Percentiles rank a stretch among this genome's conserved stretches.
These are phyloP conservation scores for Suillus alpinus DNA, from an alignment of 768 basidiomycete species.

Conservation along the genomic window DNA sequence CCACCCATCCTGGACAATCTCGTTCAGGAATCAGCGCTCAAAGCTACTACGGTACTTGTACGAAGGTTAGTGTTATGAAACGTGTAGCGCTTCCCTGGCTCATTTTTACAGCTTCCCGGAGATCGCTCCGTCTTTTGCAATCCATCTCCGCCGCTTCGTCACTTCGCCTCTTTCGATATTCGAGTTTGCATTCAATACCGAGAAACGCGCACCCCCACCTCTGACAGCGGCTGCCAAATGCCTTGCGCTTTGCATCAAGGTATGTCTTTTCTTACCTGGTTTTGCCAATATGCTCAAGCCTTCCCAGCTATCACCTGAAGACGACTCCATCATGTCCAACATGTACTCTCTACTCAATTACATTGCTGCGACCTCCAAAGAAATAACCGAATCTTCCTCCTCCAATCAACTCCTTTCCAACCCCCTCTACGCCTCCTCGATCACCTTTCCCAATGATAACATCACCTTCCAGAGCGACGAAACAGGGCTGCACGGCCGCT, in stretches of 20 bases:
- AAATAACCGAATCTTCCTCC: conserved; percentile 53
- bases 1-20: conserved; percentile 80
- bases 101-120: conserved; percentile 64
- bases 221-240: conserved; percentile 86
- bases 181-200: conserved; percentile 77
- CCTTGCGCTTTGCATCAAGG: conserved; percentile 85
- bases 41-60: conserved; percentile 80
- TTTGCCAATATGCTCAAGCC: conserved; percentile 7
- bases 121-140: conserved; percentile 70
- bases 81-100: neutral
- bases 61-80: conserved; percentile 56
- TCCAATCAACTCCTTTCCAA: conserved; percentile 42
- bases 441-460: conserved; percentile 39
- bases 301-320: conserved; percentile 72
- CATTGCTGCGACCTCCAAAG: conserved; percentile 81
- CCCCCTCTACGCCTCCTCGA: conserved; percentile 35
- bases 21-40: conserved; percentile 87
- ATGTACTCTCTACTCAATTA: conserved; percentile 96
- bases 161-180: conserved; percentile 86
- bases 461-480: conserved; percentile 58
- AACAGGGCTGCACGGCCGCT: conserved; percentile 59
- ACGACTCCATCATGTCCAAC: conserved; percentile 89
- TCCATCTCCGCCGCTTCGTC: conserved; percentile 82
- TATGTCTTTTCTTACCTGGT: conserved; percentile 27
- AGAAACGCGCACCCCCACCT: conserved; percentile 72